Evolutionary conservation across 345 rosid genomes (phyloP), one percentile per base, ranked within the genome.

Genomic region (Mallotus nudiflorus): DNA sequence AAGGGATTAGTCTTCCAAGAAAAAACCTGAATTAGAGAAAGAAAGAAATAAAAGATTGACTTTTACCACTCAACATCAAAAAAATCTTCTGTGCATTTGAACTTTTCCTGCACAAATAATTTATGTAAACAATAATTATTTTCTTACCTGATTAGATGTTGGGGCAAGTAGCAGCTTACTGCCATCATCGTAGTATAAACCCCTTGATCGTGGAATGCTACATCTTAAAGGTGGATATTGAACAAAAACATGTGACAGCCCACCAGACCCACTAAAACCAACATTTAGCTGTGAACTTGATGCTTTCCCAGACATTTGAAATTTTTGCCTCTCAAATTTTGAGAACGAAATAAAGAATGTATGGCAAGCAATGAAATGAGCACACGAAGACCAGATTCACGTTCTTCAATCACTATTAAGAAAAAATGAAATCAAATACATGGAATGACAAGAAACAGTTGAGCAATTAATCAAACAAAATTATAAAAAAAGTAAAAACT

Each of bases 141-240:
- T 22, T 4, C 18, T 52, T 72, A 90, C 98, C 97, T 91, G 89
- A 81, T 78, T 77, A 70, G 87, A 80, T 50, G 91, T 82, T 53
- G 87, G 77, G 49, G 86, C 79, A 51, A 91, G 78, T 24, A 92
- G 83, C 76, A 89, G 71, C 83, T 87, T 92, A 82, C 82, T 88
- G 71, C 91, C 97, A 79, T 96, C 98, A 76, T 96, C 99, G 74
- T 92, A 96, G 85, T 83, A 89, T 67, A 91, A 85, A 65, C 91
- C 88, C 68, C 81, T 86, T 66, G 96, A 86, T 67, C 82, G 93
- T 70, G 89, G 86, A 81, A 85, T 48, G 80, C 80, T 78, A 83
- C 92, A 89, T 24, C 75, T 80, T 63, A 95, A 82, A 28, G 98
- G 86, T 42, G 96, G 91, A 72, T 84, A 73, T 59, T 85, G 87